Percentiles rank a stretch among this genome's conserved stretches.
Evolutionary conservation across 2,329 filamentous ascomycete species (phyloP).

Genomic region (Nemania sp.): DNA sequence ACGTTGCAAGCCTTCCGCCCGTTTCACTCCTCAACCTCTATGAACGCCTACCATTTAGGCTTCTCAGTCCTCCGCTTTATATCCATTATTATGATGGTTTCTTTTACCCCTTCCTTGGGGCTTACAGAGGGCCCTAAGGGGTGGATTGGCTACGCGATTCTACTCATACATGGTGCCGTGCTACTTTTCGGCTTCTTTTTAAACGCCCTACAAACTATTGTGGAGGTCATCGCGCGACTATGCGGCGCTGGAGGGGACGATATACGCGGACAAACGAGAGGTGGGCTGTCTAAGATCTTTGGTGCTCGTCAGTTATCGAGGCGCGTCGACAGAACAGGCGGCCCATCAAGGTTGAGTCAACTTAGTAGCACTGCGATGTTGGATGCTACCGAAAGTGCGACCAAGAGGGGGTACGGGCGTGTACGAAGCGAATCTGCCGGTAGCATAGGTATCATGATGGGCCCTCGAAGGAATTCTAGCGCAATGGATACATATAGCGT

Average conservation of each 20-base stretch:
- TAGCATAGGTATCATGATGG: slow-evolving; percentile 65
- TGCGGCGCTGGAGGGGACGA: slow-evolving; percentile 85
- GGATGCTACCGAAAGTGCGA: slow-evolving; percentile 69
- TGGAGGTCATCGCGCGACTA: slow-evolving; percentile 87
- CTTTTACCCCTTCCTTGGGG: slow-evolving; percentile 86
- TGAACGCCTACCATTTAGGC: slow-evolving; percentile 94
- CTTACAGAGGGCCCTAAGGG: slow-evolving; percentile 84
- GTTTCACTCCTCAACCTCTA: slow-evolving; percentile 90
- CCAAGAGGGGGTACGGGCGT: slow-evolving; percentile 71
- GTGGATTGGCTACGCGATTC: slow-evolving; percentile 94
- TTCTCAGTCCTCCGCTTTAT: slow-evolving; percentile 83
- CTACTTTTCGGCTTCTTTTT: slow-evolving; percentile 93
- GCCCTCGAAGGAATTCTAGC: slow-evolving; percentile 64
- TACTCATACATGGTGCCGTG: slow-evolving; percentile 86
- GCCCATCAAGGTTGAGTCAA: slow-evolving; percentile 80
- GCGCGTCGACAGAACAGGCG: slow-evolving; percentile 72
- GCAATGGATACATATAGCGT: slow-evolving; percentile 64
- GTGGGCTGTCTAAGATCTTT: slow-evolving; percentile 90
- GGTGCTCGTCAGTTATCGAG: slow-evolving; percentile 89
- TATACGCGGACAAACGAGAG: slow-evolving; percentile 75
- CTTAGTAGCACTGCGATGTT: slow-evolving; percentile 87
- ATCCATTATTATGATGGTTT: slow-evolving; percentile 79
- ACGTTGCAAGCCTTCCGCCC: slow-evolving; percentile 91
- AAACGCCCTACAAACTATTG: slow-evolving; percentile 88
- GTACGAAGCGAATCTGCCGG: slow-evolving; percentile 71